Base-by-base conservation (phyloP, 176 grass and related monocot genomes). In the Zoysia pacifica region DNA sequence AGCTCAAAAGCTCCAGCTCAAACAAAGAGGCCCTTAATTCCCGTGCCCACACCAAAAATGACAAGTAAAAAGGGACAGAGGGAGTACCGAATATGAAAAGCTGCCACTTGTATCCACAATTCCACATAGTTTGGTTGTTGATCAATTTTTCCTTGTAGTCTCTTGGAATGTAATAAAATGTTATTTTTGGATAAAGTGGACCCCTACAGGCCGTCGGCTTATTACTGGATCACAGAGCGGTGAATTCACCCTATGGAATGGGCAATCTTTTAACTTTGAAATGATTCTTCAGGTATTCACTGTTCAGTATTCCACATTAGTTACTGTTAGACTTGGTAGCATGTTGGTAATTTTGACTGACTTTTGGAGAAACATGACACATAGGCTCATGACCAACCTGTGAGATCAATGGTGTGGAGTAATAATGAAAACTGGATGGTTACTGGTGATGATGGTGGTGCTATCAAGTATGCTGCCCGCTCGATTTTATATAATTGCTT, bases 401-500 rank as follows among this genome's bases (percentile, higher is more conserved):
- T 99, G 76, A 95, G 96, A 90, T 99, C 96, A 64, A 99, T 99
- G 96, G 73, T 99, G 86, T 99, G 96, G 96, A 99, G 96, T 91
- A 79, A 99, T 83, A 99, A 99, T 67, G 96, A 99, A 82, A 99
- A 95, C 50, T 99, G 96, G 92, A 99, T 99, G 96, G 96, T 99
- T 69, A 99, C 89, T 16, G 96, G 92, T 12, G 96, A 99, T 71
- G 96, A 95, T 91, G 96, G 96, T 83, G 96, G 96, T 39, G 90
- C 92, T 73, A 99, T 99, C 62, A 99, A 99, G 96, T 99, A 95
- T 44, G 69, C 64, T 69, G 9, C 43, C 43, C 62, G 77, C 37
- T 89, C 12, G 51, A 37, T 72, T 79, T 37, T 79, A 9, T 39
- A 67, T 48, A 16, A 5, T 70, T 70, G 35, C 47, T 69, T 19